These are phyloP conservation scores for Chrysochromulina tobinii DNA, from an alignment of 78 protist species.

Conservation along the genomic window DNA sequence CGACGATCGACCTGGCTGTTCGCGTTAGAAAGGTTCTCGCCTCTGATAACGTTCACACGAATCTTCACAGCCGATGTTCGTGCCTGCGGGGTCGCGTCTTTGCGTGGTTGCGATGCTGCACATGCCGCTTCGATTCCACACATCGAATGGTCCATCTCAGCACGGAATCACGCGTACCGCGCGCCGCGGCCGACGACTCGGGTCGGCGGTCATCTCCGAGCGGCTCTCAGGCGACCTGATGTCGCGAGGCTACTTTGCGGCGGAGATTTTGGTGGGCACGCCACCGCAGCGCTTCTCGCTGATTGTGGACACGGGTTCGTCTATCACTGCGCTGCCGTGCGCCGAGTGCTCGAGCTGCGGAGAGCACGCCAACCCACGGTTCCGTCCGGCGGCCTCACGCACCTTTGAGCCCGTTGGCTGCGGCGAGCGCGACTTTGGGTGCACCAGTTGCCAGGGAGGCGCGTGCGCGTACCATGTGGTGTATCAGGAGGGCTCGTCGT, in stretches of 20 bases:
- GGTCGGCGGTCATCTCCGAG: not conserved
- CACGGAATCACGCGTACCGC: no score
- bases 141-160: no score
- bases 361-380: not conserved
- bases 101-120: no score
- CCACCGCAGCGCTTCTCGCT: not conserved
- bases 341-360: not conserved
- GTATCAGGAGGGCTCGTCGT: slow-evolving; percentile 3
- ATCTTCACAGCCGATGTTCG: no score
- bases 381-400: not conserved
- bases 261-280: not conserved
- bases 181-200: no score
- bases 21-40: no score
- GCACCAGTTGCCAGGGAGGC: not conserved
- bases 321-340: not conserved
- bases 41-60: no score
- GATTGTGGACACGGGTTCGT: slow-evolving; percentile 6
- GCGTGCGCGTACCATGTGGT: not conserved
- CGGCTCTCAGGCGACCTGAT: not conserved
- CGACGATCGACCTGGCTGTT: no score
- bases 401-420: not conserved
- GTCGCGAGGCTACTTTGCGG: not conserved
- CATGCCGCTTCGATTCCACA: no score
- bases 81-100: no score
- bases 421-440: not conserved